Percentiles rank a stretch among this genome's conserved stretches.
Conservation (phyloP, 768 basidiomycete genomes). For the Pleurotus salmoneostramineus region DNA sequence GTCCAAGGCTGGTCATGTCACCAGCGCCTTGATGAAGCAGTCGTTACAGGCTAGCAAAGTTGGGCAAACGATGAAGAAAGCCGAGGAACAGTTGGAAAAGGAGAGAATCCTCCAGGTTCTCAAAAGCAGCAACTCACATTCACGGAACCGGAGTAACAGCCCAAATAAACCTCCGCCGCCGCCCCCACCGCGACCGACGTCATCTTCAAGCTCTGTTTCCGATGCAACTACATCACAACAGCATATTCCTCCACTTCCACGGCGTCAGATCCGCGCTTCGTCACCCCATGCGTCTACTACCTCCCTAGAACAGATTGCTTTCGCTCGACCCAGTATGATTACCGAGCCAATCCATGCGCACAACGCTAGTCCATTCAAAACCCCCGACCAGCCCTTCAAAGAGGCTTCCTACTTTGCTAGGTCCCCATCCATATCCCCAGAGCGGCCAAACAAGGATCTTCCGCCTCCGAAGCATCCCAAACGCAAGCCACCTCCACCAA, state of each 20-base stretch:
- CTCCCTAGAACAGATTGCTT: slow-evolving; percentile 44
- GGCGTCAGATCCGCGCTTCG: slow-evolving; percentile 15
- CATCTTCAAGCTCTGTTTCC: slow-evolving; percentile 8
- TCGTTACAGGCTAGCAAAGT: slow-evolving; percentile 70
- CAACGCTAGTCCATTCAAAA: slow-evolving; percentile 14
- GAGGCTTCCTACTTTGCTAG: neutral
- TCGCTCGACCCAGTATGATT: slow-evolving; percentile 22
- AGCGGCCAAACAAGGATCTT: neutral
- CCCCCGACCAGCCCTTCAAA: slow-evolving; percentile 7
- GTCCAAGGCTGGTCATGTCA: slow-evolving; percentile 42
- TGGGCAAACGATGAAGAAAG: slow-evolving; percentile 66
- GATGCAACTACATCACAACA: neutral
- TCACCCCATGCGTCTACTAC: slow-evolving; percentile 38
- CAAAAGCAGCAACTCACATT: slow-evolving; percentile 49
- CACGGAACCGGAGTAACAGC: slow-evolving; percentile 24
- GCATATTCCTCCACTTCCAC: slow-evolving; percentile 11
- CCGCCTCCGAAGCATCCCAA: slow-evolving; percentile 14
- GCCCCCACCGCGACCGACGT: neutral
- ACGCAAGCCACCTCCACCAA: slow-evolving; percentile 7
- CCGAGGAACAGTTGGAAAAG: slow-evolving; percentile 63
- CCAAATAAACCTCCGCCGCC: slow-evolving; percentile 17
- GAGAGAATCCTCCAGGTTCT: slow-evolving; percentile 70
- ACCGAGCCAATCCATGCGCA: neutral
- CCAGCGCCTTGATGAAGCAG: slow-evolving; percentile 68
- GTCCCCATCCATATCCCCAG: neutral